These are phyloP conservation scores for Zymoseptoria pseudotritici DNA, from an alignment of 2,329 filamentous ascomycete species.

Conservation along the genomic window DNA sequence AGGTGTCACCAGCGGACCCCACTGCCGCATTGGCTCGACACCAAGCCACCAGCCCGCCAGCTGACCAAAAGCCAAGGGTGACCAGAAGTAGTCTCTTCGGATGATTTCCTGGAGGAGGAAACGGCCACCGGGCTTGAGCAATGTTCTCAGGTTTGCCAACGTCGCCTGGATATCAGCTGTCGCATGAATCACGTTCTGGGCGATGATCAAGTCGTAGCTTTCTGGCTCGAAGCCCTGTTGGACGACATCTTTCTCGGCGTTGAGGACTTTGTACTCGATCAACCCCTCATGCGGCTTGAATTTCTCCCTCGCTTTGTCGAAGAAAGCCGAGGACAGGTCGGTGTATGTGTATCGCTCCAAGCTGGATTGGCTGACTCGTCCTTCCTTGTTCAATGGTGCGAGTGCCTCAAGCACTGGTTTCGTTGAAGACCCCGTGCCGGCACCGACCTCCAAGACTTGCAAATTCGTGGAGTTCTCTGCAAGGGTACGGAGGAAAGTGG, in stretches of 20 bases:
- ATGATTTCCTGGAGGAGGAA: slow-evolving; percentile 12
- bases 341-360: too few relatives aligned
- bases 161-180: neutral
- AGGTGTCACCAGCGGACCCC: slow-evolving; percentile 1
- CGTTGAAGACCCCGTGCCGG: neutral
- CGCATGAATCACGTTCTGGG: too few relatives aligned
- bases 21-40: slow-evolving; percentile 2
- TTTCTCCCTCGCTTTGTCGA: too few relatives aligned
- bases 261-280: too few relatives aligned
- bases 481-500: neutral
- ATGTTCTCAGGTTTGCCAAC: slow-evolving; percentile 14
- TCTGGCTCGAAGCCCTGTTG: too few relatives aligned
- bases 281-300: too few relatives aligned
- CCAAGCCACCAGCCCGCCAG: slow-evolving; percentile 15
- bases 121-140: slow-evolving; percentile 20
- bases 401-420: neutral
- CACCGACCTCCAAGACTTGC: slow-evolving; percentile 1
- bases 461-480: neutral
- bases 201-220: too few relatives aligned
- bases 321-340: too few relatives aligned
- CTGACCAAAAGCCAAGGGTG: slow-evolving; percentile 3
- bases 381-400: too few relatives aligned
- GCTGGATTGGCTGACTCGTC: too few relatives aligned
- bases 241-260: too few relatives aligned
- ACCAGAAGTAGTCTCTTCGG: slow-evolving; percentile 1